Conservation (phyloP, 1,139 yeast species). For the Pichia sp. region DNA sequence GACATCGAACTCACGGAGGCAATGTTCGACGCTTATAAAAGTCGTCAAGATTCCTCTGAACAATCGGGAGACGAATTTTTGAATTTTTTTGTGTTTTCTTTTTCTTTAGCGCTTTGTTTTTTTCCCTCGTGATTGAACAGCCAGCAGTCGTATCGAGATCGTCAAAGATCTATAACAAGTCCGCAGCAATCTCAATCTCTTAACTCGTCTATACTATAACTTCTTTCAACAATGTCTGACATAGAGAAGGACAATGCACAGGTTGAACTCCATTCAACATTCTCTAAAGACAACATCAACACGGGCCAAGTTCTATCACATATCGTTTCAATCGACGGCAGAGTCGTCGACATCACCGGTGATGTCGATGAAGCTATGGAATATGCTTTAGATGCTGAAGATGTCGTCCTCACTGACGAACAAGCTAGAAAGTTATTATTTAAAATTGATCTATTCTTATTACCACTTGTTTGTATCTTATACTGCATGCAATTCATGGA, state of each 20-base stretch:
- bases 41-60: too few relatives aligned
- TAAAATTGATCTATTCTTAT: conserved; percentile 53
- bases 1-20: too few relatives aligned
- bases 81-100: too few relatives aligned
- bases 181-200: too few relatives aligned
- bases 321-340: conserved; percentile 36
- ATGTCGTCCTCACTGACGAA: conserved; percentile 23
- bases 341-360: conserved; percentile 34
- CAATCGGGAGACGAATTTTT: too few relatives aligned
- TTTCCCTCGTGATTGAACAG: too few relatives aligned
- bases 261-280: conserved; percentile 23
- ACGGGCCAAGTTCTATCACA: conserved; percentile 32
- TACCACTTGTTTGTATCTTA: conserved; percentile 55
- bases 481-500: conserved; percentile 67
- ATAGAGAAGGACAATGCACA: conserved; percentile 17
- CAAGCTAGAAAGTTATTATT: conserved; percentile 39
- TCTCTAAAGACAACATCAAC: conserved; percentile 33
- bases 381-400: conserved; percentile 30
- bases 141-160: too few relatives aligned
- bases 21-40: too few relatives aligned
- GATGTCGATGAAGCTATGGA: conserved; percentile 34
- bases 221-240: conserved; percentile 13
- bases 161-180: too few relatives aligned
- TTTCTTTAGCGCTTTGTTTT: too few relatives aligned
- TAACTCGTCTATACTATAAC: too few relatives aligned